Evolutionary conservation across 495 filamentous ascomycete genomes (phyloP), one percentile per base, ranked within the genome.

Genomic region (Talaromyces trachyspermus): DNA sequence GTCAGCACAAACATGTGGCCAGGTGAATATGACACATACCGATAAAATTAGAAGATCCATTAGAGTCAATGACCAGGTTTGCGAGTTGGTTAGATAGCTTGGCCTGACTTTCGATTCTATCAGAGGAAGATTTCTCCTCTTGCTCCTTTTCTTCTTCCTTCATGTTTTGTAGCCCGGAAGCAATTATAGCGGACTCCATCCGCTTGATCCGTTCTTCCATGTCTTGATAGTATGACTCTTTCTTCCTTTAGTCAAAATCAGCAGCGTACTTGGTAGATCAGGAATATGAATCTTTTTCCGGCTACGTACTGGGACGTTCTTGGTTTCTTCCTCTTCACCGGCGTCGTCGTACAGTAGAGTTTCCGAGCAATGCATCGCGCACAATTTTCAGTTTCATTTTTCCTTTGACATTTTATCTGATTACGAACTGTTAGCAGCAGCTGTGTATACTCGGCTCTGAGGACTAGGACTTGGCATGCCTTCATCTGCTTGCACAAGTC

Each of bases 401-500:
- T 32, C 20, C 42, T 32, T 32, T 30, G 27, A 15, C 42, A 44
- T 44, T 44, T 44, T 32, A 44, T 44, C 42, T 44, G 15, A 5
- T 18, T 4, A 19, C n/a, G 11, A 12, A 9, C 18, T 0, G 27
- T 32, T 20, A 44, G 2, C n/a, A 44, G 8, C 42, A 38, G 14
- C 9, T 18, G 11, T 3, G 9, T 25, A 41, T 42, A 11, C 4
- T 14, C 12, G 2, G 9, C 17, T 32, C 25, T 11, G 25, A 32
- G 17, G 25, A 11, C 24, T 15, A 32, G 17, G 25, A 11, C 24
- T 15, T 18, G 19, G 19, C 42, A 22, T 44, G 26, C 42, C 26
- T 44, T 44, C 42, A 44, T 44, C 26, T 44, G 42, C 12, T 44
- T 44, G 27, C 42, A 44, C 27, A 32, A n/a, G 18, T 44, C 42